phyloP scores from a whole-genome alignment of 257 asterid genomes.

The Solanum piurae region DNA sequence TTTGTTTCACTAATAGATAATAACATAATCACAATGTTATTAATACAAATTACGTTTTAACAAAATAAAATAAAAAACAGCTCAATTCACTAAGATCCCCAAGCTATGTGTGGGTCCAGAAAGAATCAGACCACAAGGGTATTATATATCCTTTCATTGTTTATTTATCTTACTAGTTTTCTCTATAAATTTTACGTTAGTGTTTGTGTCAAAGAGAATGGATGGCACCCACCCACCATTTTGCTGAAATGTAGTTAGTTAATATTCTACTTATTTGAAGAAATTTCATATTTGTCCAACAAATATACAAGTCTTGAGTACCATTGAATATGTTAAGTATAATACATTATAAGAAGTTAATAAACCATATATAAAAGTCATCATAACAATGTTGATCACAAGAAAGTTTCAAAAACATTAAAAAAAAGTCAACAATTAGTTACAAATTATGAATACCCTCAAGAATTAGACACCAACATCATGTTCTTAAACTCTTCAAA shows the following conservation, averaged over 20 bases:
- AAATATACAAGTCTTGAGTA: neutral
- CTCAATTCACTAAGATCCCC: neutral
- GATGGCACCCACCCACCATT: neutral
- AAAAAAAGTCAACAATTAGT: neutral
- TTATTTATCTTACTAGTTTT: neutral
- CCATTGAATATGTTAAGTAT: neutral
- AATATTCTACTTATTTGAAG: neutral
- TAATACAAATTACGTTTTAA: neutral
- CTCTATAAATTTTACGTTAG: neutral
- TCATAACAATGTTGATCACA: neutral
- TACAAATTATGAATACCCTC: neutral
- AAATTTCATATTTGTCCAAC: neutral
- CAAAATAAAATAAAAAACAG: no score
- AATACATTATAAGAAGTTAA: neutral
- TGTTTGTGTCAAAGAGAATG: neutral
- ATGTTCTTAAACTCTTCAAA: constrained; percentile 54
- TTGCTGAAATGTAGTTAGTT: neutral
- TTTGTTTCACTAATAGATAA: neutral
- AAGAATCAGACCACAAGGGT: neutral
- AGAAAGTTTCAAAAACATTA: neutral
- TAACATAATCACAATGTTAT: neutral
- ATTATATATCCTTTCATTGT: neutral
- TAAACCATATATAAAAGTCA: neutral
- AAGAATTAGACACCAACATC: constrained; percentile 22
- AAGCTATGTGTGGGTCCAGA: neutral